Percentiles rank a stretch among this genome's conserved stretches.
Conservation (phyloP, 1,284 basidiomycete species). For the Tylopilus orsonianus region DNA sequence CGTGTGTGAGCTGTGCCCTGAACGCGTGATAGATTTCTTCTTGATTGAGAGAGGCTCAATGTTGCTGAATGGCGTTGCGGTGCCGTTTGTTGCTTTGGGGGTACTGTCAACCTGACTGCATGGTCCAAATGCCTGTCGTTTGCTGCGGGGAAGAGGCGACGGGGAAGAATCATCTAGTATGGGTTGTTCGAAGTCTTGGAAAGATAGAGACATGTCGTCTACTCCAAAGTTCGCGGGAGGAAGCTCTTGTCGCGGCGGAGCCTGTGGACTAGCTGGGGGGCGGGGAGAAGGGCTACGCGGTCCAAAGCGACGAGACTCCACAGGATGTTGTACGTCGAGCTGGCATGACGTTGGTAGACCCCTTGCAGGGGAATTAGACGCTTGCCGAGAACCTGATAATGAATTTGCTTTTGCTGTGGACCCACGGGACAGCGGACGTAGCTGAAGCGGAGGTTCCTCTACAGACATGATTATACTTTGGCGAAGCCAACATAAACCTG, state of each 20-base stretch:
- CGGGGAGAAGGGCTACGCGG: slow-evolving; percentile 71
- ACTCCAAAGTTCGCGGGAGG: slow-evolving; percentile 46
- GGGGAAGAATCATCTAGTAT: slow-evolving; percentile 28
- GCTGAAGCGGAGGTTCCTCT: slow-evolving; percentile 61
- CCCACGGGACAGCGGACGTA: slow-evolving; percentile 54
- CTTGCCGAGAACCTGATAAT: slow-evolving; percentile 42
- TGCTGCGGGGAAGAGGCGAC: slow-evolving; percentile 64
- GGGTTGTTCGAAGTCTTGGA: slow-evolving; percentile 31
- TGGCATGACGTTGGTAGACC: slow-evolving; percentile 23
- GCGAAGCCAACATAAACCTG: slow-evolving; percentile 1
- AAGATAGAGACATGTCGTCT: slow-evolving; percentile 40
- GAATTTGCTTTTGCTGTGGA: slow-evolving; percentile 41
- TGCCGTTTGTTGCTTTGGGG: slow-evolving; percentile 40
- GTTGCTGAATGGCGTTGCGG: slow-evolving; percentile 21
- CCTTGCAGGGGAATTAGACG: slow-evolving; percentile 32
- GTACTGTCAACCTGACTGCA: slow-evolving; percentile 48
- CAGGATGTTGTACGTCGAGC: slow-evolving; percentile 40
- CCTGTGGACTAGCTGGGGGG: slow-evolving; percentile 45
- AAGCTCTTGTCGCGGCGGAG: slow-evolving; percentile 30
- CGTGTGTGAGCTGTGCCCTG: slow-evolving; percentile 40
- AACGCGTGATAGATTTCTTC: slow-evolving; percentile 66
- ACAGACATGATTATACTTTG: slow-evolving; percentile 8
- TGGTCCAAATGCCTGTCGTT: slow-evolving; percentile 60
- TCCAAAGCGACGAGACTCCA: slow-evolving; percentile 63
- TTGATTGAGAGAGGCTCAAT: slow-evolving; percentile 78